These are phyloP conservation scores for Colletotrichum limetticola DNA, from an alignment of 2,329 filamentous ascomycete genomes.

Conservation along the genomic window DNA sequence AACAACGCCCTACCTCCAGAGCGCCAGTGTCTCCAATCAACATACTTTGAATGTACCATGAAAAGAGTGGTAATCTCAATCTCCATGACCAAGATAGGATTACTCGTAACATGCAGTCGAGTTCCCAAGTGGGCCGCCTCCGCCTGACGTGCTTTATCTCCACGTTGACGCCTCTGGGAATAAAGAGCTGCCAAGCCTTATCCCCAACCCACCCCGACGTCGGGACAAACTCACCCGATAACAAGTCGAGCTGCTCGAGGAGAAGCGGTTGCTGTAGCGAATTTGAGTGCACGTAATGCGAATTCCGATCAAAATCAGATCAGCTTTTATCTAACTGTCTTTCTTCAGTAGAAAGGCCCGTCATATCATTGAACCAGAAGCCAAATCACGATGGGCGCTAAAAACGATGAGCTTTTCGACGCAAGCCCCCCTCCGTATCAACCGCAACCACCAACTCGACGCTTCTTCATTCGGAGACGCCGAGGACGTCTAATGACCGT, in stretches of 20 bases:
- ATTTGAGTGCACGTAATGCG: background rate
- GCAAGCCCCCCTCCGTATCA: conserved; percentile 14
- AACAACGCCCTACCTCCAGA: too few species aligned
- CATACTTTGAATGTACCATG: background rate
- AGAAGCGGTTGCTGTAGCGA: background rate
- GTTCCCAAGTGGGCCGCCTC: background rate
- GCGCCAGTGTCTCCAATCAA: background rate
- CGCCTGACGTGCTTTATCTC: conserved; percentile 13
- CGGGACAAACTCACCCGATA: background rate
- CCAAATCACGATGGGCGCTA: background rate
- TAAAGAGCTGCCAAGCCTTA: background rate
- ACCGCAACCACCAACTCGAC: background rate
- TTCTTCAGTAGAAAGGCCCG: background rate
- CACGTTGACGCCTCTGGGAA: conserved; percentile 11
- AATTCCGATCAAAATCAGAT: background rate
- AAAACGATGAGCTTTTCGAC: background rate
- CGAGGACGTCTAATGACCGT: background rate
- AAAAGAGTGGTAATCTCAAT: background rate
- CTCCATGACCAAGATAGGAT: background rate
- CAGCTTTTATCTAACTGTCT: too few species aligned
- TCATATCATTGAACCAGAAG: background rate
- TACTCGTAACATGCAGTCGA: background rate
- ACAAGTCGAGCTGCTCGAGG: background rate
- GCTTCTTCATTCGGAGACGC: background rate
- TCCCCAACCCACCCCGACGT: background rate